Conservation (phyloP, 2,329 filamentous ascomycete species). For the Penicillium sp. region DNA sequence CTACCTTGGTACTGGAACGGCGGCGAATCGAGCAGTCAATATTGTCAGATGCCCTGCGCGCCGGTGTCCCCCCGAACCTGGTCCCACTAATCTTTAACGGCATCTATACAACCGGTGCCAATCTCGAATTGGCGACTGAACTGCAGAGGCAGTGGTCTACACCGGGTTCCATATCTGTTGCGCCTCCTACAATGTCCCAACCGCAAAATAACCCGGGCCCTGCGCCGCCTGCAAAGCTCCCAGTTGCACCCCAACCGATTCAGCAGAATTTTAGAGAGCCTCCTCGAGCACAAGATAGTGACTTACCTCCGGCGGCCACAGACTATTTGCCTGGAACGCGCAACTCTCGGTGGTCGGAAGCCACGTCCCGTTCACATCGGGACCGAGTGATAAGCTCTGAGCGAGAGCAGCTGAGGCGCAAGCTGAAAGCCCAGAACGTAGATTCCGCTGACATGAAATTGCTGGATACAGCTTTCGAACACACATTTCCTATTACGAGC, state of each 20-base stretch:
- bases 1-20: constrained; percentile 61
- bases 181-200: neutral
- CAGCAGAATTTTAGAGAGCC: neutral
- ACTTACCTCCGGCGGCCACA: neutral
- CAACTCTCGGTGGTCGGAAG: neutral
- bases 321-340: neutral
- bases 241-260: neutral
- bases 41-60: constrained; percentile 57
- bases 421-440: neutral
- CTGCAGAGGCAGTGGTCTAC: neutral
- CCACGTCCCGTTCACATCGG: neutral
- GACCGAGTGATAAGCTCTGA: neutral
- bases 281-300: neutral
- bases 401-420: neutral
- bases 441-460: neutral
- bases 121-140: neutral
- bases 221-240: no score
- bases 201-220: neutral
- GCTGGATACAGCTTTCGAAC: neutral
- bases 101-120: neutral
- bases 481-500: neutral
- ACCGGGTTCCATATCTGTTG: neutral
- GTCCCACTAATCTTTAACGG: constrained; percentile 59
- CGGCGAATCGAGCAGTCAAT: constrained; percentile 65
- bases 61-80: constrained; percentile 64